These are phyloP conservation scores for Astrocystis sublimbata DNA, from an alignment of 495 filamentous ascomycete genomes.

Conservation along the genomic window DNA sequence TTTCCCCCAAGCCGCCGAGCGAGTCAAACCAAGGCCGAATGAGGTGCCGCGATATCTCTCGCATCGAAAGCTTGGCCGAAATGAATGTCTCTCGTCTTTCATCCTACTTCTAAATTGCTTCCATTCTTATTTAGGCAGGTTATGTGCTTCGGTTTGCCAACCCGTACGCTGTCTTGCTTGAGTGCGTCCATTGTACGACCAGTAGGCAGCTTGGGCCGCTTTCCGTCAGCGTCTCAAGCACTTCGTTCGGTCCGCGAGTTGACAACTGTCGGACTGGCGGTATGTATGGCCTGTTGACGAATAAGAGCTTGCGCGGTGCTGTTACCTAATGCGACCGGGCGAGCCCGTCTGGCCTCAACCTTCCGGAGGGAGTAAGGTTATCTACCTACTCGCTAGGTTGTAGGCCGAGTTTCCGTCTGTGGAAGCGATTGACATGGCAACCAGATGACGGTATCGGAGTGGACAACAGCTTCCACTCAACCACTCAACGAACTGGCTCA, in stretches of 20 bases:
- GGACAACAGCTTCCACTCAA: no score
- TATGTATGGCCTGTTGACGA: neutral
- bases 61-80: neutral
- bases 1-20: neutral
- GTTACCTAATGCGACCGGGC: neutral
- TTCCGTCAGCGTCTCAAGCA: neutral
- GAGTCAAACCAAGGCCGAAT: neutral
- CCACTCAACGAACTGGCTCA: neutral
- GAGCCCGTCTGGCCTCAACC: neutral
- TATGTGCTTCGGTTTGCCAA: neutral
- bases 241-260: neutral
- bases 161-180: neutral
- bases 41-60: neutral
- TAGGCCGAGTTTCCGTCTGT: constrained; percentile 2
- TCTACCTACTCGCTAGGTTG: neutral
- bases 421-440: constrained; percentile 7
- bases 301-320: neutral
- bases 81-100: neutral
- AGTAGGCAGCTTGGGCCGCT: neutral
- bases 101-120: neutral
- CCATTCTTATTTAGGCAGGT: constrained; percentile 6
- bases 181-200: neutral
- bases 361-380: constrained; percentile 17
- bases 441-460: neutral
- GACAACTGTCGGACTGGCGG: neutral